Percentiles rank a stretch among this genome's conserved stretches.
Conservation (phyloP, 2,329 filamentous ascomycete species). For the Drechslerella stenobrocha region DNA sequence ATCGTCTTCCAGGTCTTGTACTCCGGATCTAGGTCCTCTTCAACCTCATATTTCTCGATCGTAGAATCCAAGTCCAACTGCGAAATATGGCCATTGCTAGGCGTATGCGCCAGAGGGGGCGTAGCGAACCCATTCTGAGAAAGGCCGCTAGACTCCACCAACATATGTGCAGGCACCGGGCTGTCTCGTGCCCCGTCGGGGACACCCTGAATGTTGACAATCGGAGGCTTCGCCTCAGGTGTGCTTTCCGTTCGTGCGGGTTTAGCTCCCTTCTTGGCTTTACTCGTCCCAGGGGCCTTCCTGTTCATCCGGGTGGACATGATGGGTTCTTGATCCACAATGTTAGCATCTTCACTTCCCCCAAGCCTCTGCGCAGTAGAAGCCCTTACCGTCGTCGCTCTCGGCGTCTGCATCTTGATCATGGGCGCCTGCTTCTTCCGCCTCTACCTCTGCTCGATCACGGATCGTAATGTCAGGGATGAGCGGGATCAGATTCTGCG, state of each 20-base stretch:
- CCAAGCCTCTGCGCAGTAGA: not conserved
- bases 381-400: conserved; percentile 53
- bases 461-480: conserved; percentile 91
- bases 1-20: conserved; percentile 99
- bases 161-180: conserved; percentile 54
- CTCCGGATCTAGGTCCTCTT: conserved; percentile 74
- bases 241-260: conserved; percentile 76
- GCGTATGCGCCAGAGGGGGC: conserved; percentile 71
- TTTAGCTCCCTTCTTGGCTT: conserved; percentile 72
- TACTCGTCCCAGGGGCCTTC: conserved; percentile 78
- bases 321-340: conserved; percentile 69
- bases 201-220: conserved; percentile 62
- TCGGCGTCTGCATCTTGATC: conserved; percentile 53
- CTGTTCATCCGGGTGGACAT: conserved; percentile 88
- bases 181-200: conserved; percentile 57
- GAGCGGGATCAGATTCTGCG: conserved; percentile 90
- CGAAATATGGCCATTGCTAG: conserved; percentile 59
- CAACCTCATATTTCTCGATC: conserved; percentile 66
- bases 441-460: conserved; percentile 90
- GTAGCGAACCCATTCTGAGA: conserved; percentile 77
- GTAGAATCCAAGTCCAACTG: conserved; percentile 80
- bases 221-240: conserved; percentile 71
- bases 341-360: conserved; percentile 29
- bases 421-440: conserved; percentile 63
- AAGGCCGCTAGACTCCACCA: conserved; percentile 62